Conservation (phyloP, 1,284 basidiomycete genomes). For the Cerioporus squamosus region DNA sequence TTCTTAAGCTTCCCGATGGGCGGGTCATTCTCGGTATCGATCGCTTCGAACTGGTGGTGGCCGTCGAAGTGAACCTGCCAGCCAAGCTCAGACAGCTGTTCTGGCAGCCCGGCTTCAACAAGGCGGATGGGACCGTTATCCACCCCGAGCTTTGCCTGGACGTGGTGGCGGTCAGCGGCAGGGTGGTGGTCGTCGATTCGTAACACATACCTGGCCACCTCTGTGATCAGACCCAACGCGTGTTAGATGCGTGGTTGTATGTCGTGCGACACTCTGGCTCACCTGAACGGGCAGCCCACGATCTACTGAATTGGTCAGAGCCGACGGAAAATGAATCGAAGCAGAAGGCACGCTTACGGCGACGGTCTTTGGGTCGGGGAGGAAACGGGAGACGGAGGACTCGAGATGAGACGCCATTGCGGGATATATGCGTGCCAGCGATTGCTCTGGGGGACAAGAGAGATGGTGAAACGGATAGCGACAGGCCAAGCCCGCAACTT, state of each 20-base stretch:
- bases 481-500: slow-evolving; percentile 5
- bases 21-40: slow-evolving; percentile 70
- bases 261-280: slow-evolving; percentile 22
- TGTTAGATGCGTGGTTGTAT: slow-evolving; percentile 2
- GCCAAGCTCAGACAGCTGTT: slow-evolving; percentile 80
- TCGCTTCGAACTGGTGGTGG: slow-evolving; percentile 87
- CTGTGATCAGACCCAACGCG: slow-evolving; percentile 34
- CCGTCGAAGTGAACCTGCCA: slow-evolving; percentile 92
- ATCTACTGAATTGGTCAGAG: slow-evolving; percentile 48
- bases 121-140: slow-evolving; percentile 90
- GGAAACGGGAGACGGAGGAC: slow-evolving; percentile 47
- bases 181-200: background rate
- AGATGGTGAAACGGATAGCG: background rate
- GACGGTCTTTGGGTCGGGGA: slow-evolving; percentile 70
- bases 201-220: slow-evolving; percentile 55
- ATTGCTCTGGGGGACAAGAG: slow-evolving; percentile 3
- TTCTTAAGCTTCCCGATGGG: slow-evolving; percentile 91
- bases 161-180: slow-evolving; percentile 9
- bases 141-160: slow-evolving; percentile 80
- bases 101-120: slow-evolving; percentile 81
- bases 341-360: slow-evolving; percentile 51
- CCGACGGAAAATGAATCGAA: background rate
- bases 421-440: background rate
- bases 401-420: slow-evolving; percentile 24
- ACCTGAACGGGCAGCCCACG: slow-evolving; percentile 80